A percentile compares a stretch with the other conserved stretches of the same genome.
These are phyloP conservation scores for Cercospora brassicicola DNA, from an alignment of 2,329 filamentous ascomycete genomes.

Conservation along the genomic window DNA sequence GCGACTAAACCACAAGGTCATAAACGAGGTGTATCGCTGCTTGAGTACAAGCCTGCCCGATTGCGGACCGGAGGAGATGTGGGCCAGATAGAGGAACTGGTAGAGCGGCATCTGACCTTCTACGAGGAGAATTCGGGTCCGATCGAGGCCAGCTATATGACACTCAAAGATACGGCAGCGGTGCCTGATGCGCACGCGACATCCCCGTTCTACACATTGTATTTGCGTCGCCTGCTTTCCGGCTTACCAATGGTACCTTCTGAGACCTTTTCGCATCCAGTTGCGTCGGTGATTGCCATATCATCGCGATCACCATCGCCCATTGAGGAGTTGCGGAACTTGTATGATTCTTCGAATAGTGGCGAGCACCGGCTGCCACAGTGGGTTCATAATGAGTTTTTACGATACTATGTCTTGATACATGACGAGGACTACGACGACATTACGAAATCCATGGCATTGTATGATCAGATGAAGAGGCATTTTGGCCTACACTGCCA, in stretches of 20 bases:
- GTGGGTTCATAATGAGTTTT: slow-evolving; percentile 88
- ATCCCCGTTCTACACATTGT: slow-evolving; percentile 74
- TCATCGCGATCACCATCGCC: slow-evolving; percentile 82
- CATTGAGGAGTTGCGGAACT: slow-evolving; percentile 78
- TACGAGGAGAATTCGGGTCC: slow-evolving; percentile 59
- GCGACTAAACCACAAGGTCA: slow-evolving; percentile 4
- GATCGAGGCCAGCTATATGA: slow-evolving; percentile 47
- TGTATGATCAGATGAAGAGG: slow-evolving; percentile 99
- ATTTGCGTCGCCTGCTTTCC: slow-evolving; percentile 79
- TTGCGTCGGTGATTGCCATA: slow-evolving; percentile 91
- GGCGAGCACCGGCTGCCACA: slow-evolving; percentile 71
- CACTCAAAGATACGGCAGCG: slow-evolving; percentile 33
- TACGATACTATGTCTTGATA: slow-evolving; percentile 93
- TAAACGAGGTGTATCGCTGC: slow-evolving; percentile 24
- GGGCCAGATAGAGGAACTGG: slow-evolving; percentile 72
- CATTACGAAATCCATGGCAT: slow-evolving; percentile 79
- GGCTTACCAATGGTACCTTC: slow-evolving; percentile 75
- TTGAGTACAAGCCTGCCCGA: slow-evolving; percentile 42
- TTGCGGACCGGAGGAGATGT: slow-evolving; percentile 55
- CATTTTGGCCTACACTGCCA: slow-evolving; percentile 96
- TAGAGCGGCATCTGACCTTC: slow-evolving; percentile 75
- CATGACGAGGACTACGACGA: slow-evolving; percentile 96
- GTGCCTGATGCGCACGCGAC: slow-evolving; percentile 22
- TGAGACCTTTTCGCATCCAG: slow-evolving; percentile 92
- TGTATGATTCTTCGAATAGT: slow-evolving; percentile 82